A percentile compares a stretch with the other conserved stretches of the same genome.
Conservation (phyloP, 805 yeast genomes). For the Candida verbasci region DNA sequence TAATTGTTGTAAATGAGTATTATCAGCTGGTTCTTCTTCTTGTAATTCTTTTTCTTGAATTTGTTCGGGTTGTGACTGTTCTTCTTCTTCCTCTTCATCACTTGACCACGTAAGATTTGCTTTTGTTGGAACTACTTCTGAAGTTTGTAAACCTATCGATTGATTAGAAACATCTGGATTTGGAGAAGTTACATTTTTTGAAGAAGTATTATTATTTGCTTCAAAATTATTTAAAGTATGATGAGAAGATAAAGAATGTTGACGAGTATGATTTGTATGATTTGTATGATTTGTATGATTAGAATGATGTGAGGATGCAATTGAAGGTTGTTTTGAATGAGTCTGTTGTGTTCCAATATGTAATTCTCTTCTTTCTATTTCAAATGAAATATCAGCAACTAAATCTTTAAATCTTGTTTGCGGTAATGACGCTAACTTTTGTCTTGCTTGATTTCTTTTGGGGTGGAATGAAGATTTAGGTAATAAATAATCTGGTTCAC, state of each 20-base stretch:
- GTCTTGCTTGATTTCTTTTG: slow-evolving; percentile 92
- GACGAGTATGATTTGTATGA: slow-evolving; percentile 11
- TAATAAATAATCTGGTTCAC: slow-evolving; percentile 58
- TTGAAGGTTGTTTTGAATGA: slow-evolving; percentile 3
- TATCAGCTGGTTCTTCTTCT: not conserved
- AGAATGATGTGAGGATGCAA: slow-evolving; percentile 1
- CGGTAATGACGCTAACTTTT: slow-evolving; percentile 82
- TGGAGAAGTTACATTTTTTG: slow-evolving; percentile 2
- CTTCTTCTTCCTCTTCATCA: slow-evolving; percentile 64
- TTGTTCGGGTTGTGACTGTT: slow-evolving; percentile 14
- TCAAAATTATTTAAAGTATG: not conserved
- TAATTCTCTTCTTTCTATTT: slow-evolving; percentile 73
- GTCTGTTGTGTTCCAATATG: slow-evolving; percentile 23
- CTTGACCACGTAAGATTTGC: slow-evolving; percentile 86
- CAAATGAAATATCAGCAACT: slow-evolving; percentile 83
- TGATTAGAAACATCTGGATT: slow-evolving; percentile 3
- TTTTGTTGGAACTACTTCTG: slow-evolving; percentile 78
- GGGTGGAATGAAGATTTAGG: slow-evolving; percentile 80
- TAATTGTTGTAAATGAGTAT: slow-evolving; percentile 21
- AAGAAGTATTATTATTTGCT: slow-evolving; percentile 1
- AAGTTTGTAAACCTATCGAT: slow-evolving; percentile 48
- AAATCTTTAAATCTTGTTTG: slow-evolving; percentile 80
- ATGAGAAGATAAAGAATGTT: slow-evolving; percentile 1
- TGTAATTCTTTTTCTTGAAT: not conserved
- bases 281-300: slow-evolving; percentile 1